Percentiles rank a stretch among this genome's conserved stretches.
phyloP scores from a whole-genome alignment of 495 filamentous ascomycete species.

The Xylaria sp. region DNA sequence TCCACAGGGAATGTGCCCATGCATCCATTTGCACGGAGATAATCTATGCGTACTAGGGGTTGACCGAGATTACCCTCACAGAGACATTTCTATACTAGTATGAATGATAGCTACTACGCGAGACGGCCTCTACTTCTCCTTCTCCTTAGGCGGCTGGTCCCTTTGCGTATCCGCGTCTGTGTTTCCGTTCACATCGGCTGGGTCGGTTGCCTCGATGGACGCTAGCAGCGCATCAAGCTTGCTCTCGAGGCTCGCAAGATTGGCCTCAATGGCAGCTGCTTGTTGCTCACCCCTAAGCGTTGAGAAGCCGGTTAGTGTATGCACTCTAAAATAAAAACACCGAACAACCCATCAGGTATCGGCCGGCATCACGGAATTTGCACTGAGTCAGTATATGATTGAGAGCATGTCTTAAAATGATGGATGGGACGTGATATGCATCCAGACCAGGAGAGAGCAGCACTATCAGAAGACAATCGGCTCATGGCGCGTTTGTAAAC shows the following conservation, averaged over 20 bases:
- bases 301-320: slow-evolving; percentile 14
- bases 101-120: neutral
- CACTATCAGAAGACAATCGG: neutral
- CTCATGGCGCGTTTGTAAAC: neutral
- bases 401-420: neutral
- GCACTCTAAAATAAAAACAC: neutral
- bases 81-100: neutral
- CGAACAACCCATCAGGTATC: neutral
- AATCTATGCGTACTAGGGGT: neutral
- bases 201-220: slow-evolving; percentile 40
- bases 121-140: slow-evolving; percentile 19
- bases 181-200: neutral
- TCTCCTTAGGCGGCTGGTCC: slow-evolving; percentile 27
- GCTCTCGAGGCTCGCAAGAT: slow-evolving; percentile 56
- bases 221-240: slow-evolving; percentile 62
- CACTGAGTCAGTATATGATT: neutral
- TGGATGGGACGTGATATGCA: neutral
- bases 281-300: slow-evolving; percentile 60
- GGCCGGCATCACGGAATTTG: neutral
- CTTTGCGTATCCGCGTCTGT: slow-evolving; percentile 1
- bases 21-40: neutral
- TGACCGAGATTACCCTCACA: neutral
- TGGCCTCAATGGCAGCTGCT: slow-evolving; percentile 60
- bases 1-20: neutral
- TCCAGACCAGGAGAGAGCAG: neutral